phyloP scores from a whole-genome alignment of 2,329 filamentous ascomycete species.

The Ploettnerulaceae sp. region DNA sequence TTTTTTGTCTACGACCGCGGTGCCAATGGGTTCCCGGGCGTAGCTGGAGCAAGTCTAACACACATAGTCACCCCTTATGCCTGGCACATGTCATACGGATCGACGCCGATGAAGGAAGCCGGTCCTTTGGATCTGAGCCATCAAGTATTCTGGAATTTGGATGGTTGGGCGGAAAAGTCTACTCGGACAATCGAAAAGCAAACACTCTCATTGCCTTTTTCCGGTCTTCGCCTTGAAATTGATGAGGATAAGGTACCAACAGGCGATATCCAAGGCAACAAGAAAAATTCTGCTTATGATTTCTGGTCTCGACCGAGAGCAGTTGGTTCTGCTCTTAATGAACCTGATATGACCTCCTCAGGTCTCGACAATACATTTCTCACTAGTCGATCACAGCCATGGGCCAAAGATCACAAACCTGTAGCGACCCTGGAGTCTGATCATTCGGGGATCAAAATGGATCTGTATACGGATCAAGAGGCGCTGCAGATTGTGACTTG shows the following conservation, averaged over 20 bases:
- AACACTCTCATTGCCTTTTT: conserved; percentile 65
- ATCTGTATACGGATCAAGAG: not conserved
- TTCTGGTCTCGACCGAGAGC: conserved; percentile 77
- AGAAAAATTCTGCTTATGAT: conserved; percentile 62
- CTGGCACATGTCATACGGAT: conserved; percentile 1
- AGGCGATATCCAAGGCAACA: conserved; percentile 63
- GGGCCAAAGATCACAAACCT: not conserved
- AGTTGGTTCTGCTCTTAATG: conserved; percentile 47
- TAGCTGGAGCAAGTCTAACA: not conserved
- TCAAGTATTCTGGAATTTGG: conserved; percentile 71
- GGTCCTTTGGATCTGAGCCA: conserved; percentile 67
- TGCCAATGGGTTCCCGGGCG: not conserved
- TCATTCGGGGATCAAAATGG: not conserved
- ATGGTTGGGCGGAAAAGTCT: conserved; percentile 61
- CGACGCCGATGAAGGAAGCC: conserved; percentile 2
- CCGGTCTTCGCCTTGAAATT: conserved; percentile 58
- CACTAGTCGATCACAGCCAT: not conserved
- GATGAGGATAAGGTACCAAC: conserved; percentile 70
- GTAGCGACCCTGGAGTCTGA: not conserved
- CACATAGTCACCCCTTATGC: not conserved
- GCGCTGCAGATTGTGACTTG: not conserved
- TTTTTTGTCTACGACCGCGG: not conserved
- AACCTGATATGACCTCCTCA: not conserved
- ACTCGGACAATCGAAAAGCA: conserved; percentile 61
- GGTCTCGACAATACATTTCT: conserved; percentile 10